Evolutionary conservation across 78 protist genomes (phyloP).

Genomic region (Ministeria vibrans): DNA sequence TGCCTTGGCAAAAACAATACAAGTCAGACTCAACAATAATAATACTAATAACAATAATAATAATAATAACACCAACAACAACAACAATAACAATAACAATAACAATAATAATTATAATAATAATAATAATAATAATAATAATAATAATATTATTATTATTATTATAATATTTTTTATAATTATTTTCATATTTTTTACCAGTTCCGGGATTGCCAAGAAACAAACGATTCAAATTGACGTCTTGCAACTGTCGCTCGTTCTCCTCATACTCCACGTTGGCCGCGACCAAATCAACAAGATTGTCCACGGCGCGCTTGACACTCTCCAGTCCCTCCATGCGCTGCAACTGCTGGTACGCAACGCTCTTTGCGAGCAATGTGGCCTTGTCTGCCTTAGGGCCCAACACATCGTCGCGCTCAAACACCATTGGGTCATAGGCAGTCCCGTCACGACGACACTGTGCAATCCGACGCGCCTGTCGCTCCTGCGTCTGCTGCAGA

Average conservation of each 20-base stretch:
- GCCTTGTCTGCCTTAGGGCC: neutral
- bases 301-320: slow-evolving; percentile 19
- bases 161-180: too few species aligned
- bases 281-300: neutral
- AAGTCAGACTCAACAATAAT: too few species aligned
- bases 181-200: too few species aligned
- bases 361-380: neutral
- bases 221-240: neutral
- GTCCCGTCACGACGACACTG: too few species aligned
- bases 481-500: neutral
- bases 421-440: too few species aligned
- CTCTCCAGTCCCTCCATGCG: slow-evolving; percentile 11
- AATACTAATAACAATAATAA: too few species aligned
- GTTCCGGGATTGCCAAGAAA: slow-evolving; percentile 35
- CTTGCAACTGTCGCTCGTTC: neutral
- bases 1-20: too few species aligned
- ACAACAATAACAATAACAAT: too few species aligned
- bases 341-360: slow-evolving; percentile 9
- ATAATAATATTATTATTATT: too few species aligned
- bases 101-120: too few species aligned
- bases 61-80: too few species aligned
- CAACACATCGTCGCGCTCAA: neutral
- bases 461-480: neutral
- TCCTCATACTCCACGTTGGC: slow-evolving; percentile 13
- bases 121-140: too few species aligned